Base-by-base conservation (phyloP, 139 green algal species). In the Closterium sp. region DNA sequence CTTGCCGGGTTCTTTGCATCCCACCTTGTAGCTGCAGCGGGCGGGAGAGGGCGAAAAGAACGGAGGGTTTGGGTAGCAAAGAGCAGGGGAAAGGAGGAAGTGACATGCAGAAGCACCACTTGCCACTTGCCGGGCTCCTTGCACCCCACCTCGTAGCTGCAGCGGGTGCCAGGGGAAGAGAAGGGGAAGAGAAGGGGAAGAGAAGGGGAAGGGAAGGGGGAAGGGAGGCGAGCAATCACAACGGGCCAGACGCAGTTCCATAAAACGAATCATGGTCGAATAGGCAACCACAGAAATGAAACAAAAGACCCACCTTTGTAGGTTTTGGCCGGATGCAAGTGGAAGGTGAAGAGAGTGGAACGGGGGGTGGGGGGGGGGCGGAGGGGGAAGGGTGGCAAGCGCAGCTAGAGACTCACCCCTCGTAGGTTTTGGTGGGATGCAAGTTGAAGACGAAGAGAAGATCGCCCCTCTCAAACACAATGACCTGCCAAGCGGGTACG, bases 381-480 rank as follows among this genome's bases (percentile, higher is more conserved):
- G 43, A 66, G 21, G 21, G 43, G 4, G 43, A 66, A 16, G 12
- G 38, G 6, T 1, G 19, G 43, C 43, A 66, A 25, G 43, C 19
- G 43, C 3, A 66, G 43, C 43, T 25, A 66, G 21, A 16, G 3
- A 76, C 85, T 8, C 35, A 93, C 34, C 95, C 96, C 84, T 98
- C 96, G 88, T 98, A 97, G 87, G 88, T 91, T 30, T 96, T 92
- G 66, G 33, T 93, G 64, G 97, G 95, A 28, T 95, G 96, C 90
- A 98, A 99, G 95, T 99, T 99, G 96, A 99, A 99, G 25, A 99
- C 97, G 87, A 97, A 99, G 30, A 99, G 84, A 38, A 99, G 95
- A 0, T 96, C 95, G 7, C 97, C 97, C 9, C 98, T 95, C 96
- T 99, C 98, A 32, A 97, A 97, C 34, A 99, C 97, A 86, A 99